These are phyloP conservation scores for Peniophora sp. DNA, from an alignment of 1,284 basidiomycete genomes.

Conservation along the genomic window DNA sequence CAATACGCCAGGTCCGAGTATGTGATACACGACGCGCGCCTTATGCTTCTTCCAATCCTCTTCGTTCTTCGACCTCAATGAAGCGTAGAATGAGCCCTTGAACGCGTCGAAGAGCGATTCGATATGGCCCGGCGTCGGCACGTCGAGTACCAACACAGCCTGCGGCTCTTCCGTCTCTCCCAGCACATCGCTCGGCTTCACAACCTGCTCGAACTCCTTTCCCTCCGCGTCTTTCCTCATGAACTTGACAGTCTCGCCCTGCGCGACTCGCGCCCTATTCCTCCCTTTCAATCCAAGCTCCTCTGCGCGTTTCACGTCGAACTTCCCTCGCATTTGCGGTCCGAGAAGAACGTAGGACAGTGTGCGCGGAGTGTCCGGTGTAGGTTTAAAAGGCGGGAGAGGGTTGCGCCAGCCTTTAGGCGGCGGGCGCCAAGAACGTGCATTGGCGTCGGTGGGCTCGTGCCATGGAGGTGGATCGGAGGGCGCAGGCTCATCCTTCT, in stretches of 20 bases:
- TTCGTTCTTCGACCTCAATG: constrained; percentile 36
- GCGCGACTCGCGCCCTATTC: constrained; percentile 34
- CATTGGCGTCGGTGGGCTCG: constrained; percentile 5
- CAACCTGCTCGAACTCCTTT: constrained; percentile 32
- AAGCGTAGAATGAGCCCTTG: constrained; percentile 40
- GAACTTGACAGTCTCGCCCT: constrained; percentile 49
- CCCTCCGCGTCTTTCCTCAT: constrained; percentile 36
- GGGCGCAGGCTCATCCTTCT: constrained; percentile 2
- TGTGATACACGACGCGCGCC: constrained; percentile 59
- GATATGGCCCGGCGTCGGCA: constrained; percentile 57
- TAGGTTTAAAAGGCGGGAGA: constrained; percentile 16
- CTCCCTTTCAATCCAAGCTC: constrained; percentile 63
- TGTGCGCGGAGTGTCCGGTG: constrained; percentile 24
- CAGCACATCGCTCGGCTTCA: constrained; percentile 53
- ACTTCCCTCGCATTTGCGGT: constrained; percentile 79
- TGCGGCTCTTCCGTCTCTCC: constrained; percentile 46
- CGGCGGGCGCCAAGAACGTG: constrained; percentile 6
- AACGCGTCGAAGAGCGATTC: constrained; percentile 47
- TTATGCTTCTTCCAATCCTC: constrained; percentile 32
- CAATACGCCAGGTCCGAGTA: constrained; percentile 60
- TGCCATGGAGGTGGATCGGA: background rate
- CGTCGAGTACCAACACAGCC: constrained; percentile 55
- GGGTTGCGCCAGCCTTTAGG: background rate
- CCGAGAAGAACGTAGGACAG: constrained; percentile 74
- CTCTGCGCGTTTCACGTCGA: constrained; percentile 63